phyloP scores from a whole-genome alignment of 2,329 filamentous ascomycete species.

The Cephalotrichum gorgonifer region DNA sequence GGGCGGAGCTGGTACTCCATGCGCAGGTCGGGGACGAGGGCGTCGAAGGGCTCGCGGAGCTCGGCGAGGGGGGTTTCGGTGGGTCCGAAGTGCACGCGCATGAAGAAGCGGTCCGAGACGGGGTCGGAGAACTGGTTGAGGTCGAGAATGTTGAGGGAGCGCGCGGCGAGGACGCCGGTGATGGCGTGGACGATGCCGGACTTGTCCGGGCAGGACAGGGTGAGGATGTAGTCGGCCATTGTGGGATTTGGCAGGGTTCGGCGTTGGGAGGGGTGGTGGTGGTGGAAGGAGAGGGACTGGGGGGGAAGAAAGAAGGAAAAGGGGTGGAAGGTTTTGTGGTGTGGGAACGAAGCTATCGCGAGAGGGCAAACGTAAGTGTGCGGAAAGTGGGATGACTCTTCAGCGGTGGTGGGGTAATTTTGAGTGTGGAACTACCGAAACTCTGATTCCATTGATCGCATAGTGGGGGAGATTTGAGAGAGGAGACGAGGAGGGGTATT shows the following conservation, averaged over 20 bases:
- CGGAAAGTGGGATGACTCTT: background rate
- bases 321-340: too few relatives aligned
- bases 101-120: constrained; percentile 68
- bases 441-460: too few relatives aligned
- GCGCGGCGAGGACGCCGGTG: constrained; percentile 62
- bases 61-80: constrained; percentile 30
- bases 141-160: constrained; percentile 73
- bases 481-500: too few relatives aligned
- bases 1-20: constrained; percentile 66
- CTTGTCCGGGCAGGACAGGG: constrained; percentile 75
- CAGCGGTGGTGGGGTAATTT: too few relatives aligned
- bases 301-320: background rate
- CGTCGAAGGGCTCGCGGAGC: constrained; percentile 44
- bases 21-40: constrained; percentile 50
- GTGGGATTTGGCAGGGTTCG: constrained; percentile 9
- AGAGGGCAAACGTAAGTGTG: background rate
- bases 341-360: background rate
- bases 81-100: constrained; percentile 75
- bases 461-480: too few relatives aligned
- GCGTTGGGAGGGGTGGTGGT: background rate
- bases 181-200: constrained; percentile 79
- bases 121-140: constrained; percentile 77
- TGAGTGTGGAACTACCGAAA: too few relatives aligned
- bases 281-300: background rate
- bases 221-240: constrained; percentile 59